Base-by-base conservation (phyloP, 176 grass and related monocot genomes). In the Triticum timopheevii region DNA sequence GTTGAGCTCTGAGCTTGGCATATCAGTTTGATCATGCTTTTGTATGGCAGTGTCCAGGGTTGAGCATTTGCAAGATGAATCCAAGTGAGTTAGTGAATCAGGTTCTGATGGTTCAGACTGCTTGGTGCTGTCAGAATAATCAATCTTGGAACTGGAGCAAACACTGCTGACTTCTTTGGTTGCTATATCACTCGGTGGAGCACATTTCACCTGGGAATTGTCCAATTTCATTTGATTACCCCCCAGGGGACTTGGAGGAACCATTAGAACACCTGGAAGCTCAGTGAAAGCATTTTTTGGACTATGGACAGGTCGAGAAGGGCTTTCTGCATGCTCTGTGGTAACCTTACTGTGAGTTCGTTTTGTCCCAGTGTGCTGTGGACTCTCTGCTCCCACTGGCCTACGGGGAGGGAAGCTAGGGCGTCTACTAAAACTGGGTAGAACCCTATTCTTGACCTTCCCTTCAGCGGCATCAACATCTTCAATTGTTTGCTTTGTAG, bases 81-180 rank as follows among this genome's bases (percentile, higher is more conserved):
- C 65, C 38, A 33, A 88, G 38, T 72, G 82, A 22, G 77, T 61
- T 62, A 84, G 72, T 71, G 86, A 87, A 90, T 86, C 82, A 62
- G 80, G 88, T 88, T 88, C 84, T 59, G 86, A 89, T 83, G 67
- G 82, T 86, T 92, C 92, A 87, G 82, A 47, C 13, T 81, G 83
- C 65, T 82, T 73, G 13, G 50, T 78, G 25, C 82, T 88, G 49
- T 77, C 84, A 69, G 87, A 23, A 83, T 28, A 77, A 91, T 68
- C 69, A 61, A 35, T 22, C 63, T 30, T 75, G 39, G 64, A 90
- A 69, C 47, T 92, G 69, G 86, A 87, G 74, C 76, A 83, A 44
- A 6, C 44, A 38, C 61, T 80, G 62, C 6, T 61, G 5, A 78
- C 82, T 89, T 78, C 89, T 31, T 90, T 83, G n/a, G 82, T 65